These are phyloP conservation scores for Wickerhamiella occidentalis DNA, from an alignment of 805 yeast species.

Conservation along the genomic window DNA sequence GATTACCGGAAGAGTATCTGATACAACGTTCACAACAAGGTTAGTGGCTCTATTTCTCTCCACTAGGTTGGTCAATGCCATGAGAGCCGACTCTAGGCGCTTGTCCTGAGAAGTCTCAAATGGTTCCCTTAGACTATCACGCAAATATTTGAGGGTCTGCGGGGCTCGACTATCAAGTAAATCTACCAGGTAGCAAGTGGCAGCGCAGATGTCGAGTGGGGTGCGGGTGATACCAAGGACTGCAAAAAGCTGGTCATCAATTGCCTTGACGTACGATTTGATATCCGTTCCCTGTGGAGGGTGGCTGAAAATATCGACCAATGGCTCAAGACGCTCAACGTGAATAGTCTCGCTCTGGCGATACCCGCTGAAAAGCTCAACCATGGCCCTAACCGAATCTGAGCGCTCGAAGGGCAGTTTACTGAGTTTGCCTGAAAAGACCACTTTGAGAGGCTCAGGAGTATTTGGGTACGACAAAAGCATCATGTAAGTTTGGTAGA, in stretches of 20 bases:
- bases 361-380: constrained; percentile 67
- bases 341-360: constrained; percentile 61
- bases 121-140: constrained; percentile 15
- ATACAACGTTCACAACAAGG: constrained; percentile 11
- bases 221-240: constrained; percentile 43
- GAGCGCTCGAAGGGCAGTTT: constrained; percentile 42
- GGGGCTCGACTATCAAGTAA: constrained; percentile 13
- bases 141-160: constrained; percentile 14
- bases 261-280: constrained; percentile 39
- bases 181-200: constrained; percentile 9
- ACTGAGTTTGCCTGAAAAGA: constrained; percentile 41
- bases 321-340: constrained; percentile 51
- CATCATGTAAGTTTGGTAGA: constrained; percentile 47
- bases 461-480: constrained; percentile 16
- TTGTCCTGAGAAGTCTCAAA: constrained; percentile 5
- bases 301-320: constrained; percentile 49
- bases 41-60: constrained; percentile 3
- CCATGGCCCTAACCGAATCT: constrained; percentile 60
- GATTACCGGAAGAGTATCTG: constrained; percentile 12
- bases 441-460: constrained; percentile 36
- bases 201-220: constrained; percentile 17
- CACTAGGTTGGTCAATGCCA: constrained; percentile 14
- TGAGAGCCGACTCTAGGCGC: constrained; percentile 11
- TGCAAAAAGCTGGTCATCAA: constrained; percentile 53
- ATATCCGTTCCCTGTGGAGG: constrained; percentile 45